Evolutionary conservation across 768 basidiomycete species (phyloP), one percentile per base, ranked within the genome.

Genomic region (Amanita inopinata): DNA sequence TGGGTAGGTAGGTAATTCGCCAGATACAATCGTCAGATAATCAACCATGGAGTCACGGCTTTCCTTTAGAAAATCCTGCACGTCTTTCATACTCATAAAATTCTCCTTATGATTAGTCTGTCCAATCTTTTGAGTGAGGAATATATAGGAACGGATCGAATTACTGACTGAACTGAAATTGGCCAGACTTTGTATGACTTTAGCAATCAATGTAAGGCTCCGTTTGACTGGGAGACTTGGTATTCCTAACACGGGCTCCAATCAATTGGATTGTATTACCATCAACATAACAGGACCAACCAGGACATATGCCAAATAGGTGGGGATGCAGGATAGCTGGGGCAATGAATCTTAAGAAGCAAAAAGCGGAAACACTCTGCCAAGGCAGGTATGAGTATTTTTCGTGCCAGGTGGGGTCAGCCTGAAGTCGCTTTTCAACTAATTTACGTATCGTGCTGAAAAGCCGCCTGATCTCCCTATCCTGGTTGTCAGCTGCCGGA

Each of bases 261-360:
- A 5, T 43, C 49, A 32, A 55, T 39, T 25, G 49, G 32, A 44
- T 34, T 18, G 15, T 22, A 38, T 33, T 12, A 19, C 15, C 11
- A 33, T 19, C 20, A 5, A 31, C n/a, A n/a, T 33, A 23, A 32
- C n/a, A 3, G 11, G 1, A 55, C 64, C 23, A 57, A 85, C 87
- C 87, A 56, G 78, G 76, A 50, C 69, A 79, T 39, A 93, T 65
- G 18, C 84, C 80, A 54, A 87, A 92, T 3, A 89, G 61, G 59
- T 90, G 84, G 1, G 90, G 90, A 56, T 87, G 76, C n/a, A 92
- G 69, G 45, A 93, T 84, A 17, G 85, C 90, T 24, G 90, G 91
- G 18, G 88, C 85, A 47, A 93, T 82, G 59, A 92, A 90, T 31
- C 90, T 76, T 32, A 93, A 70, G 61, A 92, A 93, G 56, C 84